Base-by-base conservation (phyloP, 1,139 yeast genomes). In the Meyerozyma carpophila region DNA sequence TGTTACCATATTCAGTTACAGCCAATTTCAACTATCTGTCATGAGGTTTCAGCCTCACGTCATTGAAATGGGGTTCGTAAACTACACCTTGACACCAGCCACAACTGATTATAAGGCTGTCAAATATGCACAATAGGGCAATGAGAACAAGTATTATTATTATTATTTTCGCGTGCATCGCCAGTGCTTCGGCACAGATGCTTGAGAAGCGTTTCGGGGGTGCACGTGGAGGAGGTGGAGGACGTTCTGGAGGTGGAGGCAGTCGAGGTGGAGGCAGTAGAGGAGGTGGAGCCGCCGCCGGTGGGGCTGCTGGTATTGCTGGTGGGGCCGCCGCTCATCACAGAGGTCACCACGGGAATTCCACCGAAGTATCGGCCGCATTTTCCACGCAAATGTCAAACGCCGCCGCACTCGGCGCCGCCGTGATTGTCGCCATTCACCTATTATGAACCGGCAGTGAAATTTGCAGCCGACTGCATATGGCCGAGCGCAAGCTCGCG, bases 281-380 rank as follows among this genome's bases (percentile, higher is more conserved):
- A 10, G 4, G 50, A 39, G 13, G 27, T 24, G 13, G 41, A 9
- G 8, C 44, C 9, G 18, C 25, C 18, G 10, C 46, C 14, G 11
- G 41, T 8, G 32, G 42, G 41, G 25, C 43, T 24, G 14, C 45
- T 36, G 21, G 42, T 37, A 21, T 44, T 26, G 13, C 37, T 32
- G 29, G 47, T 18, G 27, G 27, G 9, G 26, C 39, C 20, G 20
- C 39, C 20, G 18, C 39, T 14, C 13, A 39, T 39, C 26, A 47
- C 31, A 5, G 24, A 21, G 10, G 41, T 34, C 10, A 43, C 10
- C 13, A 37, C n/a, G n/a, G n/a, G n/a, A n/a, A n/a, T n/a, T 21
- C 11, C 32, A 28, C 14, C 3, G 32, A 5, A 28, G 4, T 4
- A 28, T 5, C 32, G 5, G 32, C 14, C 29, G 29, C n/a, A 28